Evolutionary conservation across 805 yeast genomes (phyloP).

Genomic region (Metschnikowia chrysomelidarum): DNA sequence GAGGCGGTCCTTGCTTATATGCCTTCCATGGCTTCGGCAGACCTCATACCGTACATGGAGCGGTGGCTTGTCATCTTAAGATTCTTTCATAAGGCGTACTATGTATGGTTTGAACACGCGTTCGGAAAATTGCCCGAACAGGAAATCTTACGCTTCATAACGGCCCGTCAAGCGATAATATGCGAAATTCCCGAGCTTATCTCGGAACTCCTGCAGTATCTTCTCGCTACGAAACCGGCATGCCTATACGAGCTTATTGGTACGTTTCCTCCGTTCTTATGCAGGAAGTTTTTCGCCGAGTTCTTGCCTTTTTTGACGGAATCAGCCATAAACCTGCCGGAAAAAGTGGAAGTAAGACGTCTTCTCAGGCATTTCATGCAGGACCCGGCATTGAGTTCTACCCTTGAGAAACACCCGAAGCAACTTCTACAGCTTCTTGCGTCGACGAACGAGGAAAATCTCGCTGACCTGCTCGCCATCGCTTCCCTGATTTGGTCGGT

Average conservation of each 20-base stretch:
- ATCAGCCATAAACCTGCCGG: conserved; percentile 5
- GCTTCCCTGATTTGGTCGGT: conserved; percentile 14
- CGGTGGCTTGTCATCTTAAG: conserved; percentile 59
- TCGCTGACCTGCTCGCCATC: conserved; percentile 7
- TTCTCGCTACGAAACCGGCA: not conserved
- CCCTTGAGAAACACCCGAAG: conserved; percentile 44
- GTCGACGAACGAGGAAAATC: conserved; percentile 2
- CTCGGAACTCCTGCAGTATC: conserved; percentile 5
- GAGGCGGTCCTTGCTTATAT: conserved; percentile 9
- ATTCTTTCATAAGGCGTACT: conserved; percentile 24
- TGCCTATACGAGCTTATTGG: conserved; percentile 6
- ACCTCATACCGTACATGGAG: conserved; percentile 11
- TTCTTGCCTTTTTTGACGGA: conserved; percentile 3
- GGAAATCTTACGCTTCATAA: conserved; percentile 5
- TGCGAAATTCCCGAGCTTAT: conserved; percentile 15
- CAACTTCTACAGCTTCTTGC: conserved; percentile 20
- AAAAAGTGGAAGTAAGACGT: conserved; percentile 10
- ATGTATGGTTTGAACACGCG: conserved; percentile 7
- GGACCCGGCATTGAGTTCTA: conserved; percentile 54
- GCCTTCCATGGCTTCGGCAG: conserved; percentile 13
- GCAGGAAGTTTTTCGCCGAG: conserved; percentile 12
- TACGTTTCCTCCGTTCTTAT: conserved; percentile 10
- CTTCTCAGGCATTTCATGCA: conserved; percentile 41
- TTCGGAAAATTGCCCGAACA: conserved; percentile 1
- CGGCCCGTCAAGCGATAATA: conserved; percentile 3